Percentiles rank a stretch among this genome's conserved stretches.
Evolutionary conservation across 768 basidiomycete genomes (phyloP).

Genomic region (Mycena olivaceomarginata): DNA sequence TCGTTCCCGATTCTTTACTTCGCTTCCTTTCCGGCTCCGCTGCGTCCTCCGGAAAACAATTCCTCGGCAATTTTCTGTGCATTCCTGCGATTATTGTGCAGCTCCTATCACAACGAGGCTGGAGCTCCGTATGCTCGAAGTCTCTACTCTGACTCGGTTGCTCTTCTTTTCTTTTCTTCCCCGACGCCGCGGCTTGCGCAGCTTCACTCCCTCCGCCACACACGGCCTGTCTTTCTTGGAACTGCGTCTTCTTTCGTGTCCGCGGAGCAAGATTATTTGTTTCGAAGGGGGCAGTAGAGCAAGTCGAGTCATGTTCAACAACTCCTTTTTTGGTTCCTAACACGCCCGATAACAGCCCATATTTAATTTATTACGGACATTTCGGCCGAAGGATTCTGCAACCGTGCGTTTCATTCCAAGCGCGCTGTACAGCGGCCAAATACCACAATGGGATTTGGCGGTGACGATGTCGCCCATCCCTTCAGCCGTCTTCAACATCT

Average conservation of each 20-base stretch:
- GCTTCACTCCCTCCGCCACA: not conserved
- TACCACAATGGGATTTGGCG: too few relatives aligned
- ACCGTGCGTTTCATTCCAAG: too few relatives aligned
- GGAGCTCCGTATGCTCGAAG: not conserved
- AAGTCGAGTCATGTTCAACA: too few relatives aligned
- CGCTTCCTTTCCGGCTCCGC: not conserved
- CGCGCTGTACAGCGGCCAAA: too few relatives aligned
- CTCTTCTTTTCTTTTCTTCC: not conserved
- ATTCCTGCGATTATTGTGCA: not conserved
- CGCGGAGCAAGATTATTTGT: not conserved
- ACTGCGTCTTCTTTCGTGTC: not conserved
- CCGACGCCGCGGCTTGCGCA: not conserved
- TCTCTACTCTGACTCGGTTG: not conserved
- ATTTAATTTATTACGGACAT: too few relatives aligned
- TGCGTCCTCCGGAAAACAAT: not conserved
- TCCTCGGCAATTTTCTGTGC: not conserved
- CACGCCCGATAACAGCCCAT: too few relatives aligned
- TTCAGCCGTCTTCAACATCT: too few relatives aligned
- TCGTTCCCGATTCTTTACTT: slow-evolving; percentile 14
- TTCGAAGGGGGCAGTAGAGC: too few relatives aligned
- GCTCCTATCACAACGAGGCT: not conserved
- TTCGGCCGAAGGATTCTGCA: too few relatives aligned
- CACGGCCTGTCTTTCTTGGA: slow-evolving; percentile 5
- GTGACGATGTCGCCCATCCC: too few relatives aligned
- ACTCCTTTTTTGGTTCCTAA: too few relatives aligned